Conservation (phyloP, 176 grass and related monocot species). For the Pontederia paniculata region DNA sequence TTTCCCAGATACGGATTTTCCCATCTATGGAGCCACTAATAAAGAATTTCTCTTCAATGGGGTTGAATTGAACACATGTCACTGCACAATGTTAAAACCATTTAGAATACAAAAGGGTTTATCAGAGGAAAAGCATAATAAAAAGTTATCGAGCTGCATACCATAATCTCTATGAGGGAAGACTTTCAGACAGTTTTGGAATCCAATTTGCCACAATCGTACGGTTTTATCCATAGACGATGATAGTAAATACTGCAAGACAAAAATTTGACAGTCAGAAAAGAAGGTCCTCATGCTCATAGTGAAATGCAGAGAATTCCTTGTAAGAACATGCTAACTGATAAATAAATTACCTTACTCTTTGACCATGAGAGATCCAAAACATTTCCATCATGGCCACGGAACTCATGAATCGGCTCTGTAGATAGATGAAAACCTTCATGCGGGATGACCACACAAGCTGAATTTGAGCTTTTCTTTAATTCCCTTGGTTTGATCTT, state of each 20-base stretch:
- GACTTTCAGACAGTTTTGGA: slow-evolving; percentile 57
- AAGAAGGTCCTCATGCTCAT: slow-evolving; percentile 9
- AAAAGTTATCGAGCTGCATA: slow-evolving; percentile 18
- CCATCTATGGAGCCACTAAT: slow-evolving; percentile 80
- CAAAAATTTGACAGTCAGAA: neutral
- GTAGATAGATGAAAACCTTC: slow-evolving; percentile 45
- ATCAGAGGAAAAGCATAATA: neutral
- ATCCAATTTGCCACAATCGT: slow-evolving; percentile 64
- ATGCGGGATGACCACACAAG: slow-evolving; percentile 69
- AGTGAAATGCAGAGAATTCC: neutral
- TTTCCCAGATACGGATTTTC: slow-evolving; percentile 75
- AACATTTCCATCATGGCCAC: slow-evolving; percentile 50
- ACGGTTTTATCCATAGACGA: slow-evolving; percentile 86
- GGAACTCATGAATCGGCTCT: slow-evolving; percentile 59
- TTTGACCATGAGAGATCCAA: slow-evolving; percentile 92
- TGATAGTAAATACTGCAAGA: slow-evolving; percentile 54
- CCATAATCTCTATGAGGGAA: slow-evolving; percentile 74
- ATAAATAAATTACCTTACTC: slow-evolving; percentile 40
- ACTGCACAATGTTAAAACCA: slow-evolving; percentile 36
- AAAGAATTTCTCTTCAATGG: slow-evolving; percentile 57
- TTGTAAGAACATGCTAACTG: slow-evolving; percentile 6
- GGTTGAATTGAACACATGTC: slow-evolving; percentile 81
- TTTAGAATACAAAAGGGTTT: neutral
- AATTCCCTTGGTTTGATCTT: slow-evolving; percentile 41
- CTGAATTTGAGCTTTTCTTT: slow-evolving; percentile 33